Evolutionary conservation across 805 yeast species (phyloP), one percentile per base, ranked within the genome.

Genomic region (Saccharomycopsis malanga): DNA sequence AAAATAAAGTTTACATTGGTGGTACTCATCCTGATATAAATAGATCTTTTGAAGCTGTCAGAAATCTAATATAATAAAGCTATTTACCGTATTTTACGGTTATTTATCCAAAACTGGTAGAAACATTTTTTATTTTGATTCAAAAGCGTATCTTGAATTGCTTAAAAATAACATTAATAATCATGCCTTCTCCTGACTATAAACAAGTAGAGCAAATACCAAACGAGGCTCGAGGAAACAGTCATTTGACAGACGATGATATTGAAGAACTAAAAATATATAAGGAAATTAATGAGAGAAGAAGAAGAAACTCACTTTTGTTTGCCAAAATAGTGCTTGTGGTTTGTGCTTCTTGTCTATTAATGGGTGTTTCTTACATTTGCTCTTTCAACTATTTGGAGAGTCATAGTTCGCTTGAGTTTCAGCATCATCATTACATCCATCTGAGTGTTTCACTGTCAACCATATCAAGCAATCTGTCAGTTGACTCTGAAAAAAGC

Each of bases 211-310:
- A n/a, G n/a, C n/a, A n/a, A n/a, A n/a, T n/a, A n/a, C n/a, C n/a
- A n/a, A n/a, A n/a, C n/a, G n/a, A n/a, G n/a, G n/a, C n/a, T n/a
- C n/a, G n/a, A n/a, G n/a, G n/a, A n/a, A n/a, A 23, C 12, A 38
- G 32, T 21, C 14, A 15, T 18, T 20, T 35, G 20, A 10, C 27
- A 21, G 21, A 36, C 7, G 6, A 7, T 15, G 50, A 46, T 32
- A 34, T 35, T 25, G 50, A 46, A 18, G 50, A 47, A 36, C 38
- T 47, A 7, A 27, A 36, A 15, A 20, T 37, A 7, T 47, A 47
- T 20, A 17, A 17, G 18, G 41, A 42, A 22, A 44, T 47, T 21
- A 43, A 35, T 29, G 22, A 15, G 15, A 24, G 29, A 12, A 27
- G 44, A 25, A 39, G 40, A 6, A 29, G 27, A 24, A 39, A 42